Base-by-base conservation (phyloP, 2,329 filamentous ascomycete species). In the Sporothrix brunneoviolacea region DNA sequence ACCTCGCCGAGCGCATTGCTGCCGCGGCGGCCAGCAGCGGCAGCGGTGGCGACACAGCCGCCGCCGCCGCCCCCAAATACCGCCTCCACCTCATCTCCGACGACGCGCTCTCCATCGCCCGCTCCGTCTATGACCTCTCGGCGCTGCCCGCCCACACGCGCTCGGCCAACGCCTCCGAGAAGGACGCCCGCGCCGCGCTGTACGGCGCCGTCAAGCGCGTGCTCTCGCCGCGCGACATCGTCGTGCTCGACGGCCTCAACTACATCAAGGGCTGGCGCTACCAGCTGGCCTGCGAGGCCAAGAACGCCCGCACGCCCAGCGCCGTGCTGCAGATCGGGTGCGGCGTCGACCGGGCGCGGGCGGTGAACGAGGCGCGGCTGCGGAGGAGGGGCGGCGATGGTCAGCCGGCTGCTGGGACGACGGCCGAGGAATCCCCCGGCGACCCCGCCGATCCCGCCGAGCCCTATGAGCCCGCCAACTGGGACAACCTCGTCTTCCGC, bases 191-290 rank as follows among this genome's bases (percentile, higher is more conserved):
- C 22, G 88, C 88, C 2, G 76, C 81, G 37, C 74, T 88, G 50
- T 88, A 86, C 64, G 88, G 79, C 54, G 86, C 88, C 54, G 84
- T 91, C 40, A 91, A 91, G 72, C 77, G 88, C 38, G 77, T 83
- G 43, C 74, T 94, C 27, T 82, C 78, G 54, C 77, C 82, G 51
- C 80, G 81, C 60, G 84, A 88, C 61, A 82, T 94, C 52, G 86
- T 93, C 47, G 80, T 94, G 41, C 79, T 89, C 15, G 88, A 94
- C 64, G 82, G 83, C 1, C 70, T 88, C 54, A 93, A 93, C 67
- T 94, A 93, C 68, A 94, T 94, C 70, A 93, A 93, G 66, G 88
- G 88, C 33, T 93, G 87, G 79, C 77, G 88, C 43, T 94, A 94
- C 65, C 88, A 94, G 71, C 72, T 94, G 19, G 85, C 84, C 65